Evolutionary conservation across 139 green algal species (phyloP).

Genomic region (Closterium sp.): DNA sequence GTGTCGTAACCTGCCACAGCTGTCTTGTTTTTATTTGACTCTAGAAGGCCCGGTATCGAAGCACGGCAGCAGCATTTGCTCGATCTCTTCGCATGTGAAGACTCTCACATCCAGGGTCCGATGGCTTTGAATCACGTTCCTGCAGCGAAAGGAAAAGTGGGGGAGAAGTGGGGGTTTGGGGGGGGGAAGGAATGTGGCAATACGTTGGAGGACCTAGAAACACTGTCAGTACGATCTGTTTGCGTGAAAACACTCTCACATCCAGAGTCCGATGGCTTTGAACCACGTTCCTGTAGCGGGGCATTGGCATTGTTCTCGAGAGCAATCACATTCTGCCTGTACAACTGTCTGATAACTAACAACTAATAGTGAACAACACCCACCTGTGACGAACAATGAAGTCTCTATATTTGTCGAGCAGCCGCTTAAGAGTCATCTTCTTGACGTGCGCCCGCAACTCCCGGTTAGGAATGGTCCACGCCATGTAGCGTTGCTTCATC

Average conservation of each 20-base stretch:
- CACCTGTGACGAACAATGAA: not conserved
- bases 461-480: not conserved
- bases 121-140: not conserved
- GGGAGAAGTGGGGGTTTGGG: too few relatives aligned
- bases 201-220: too few relatives aligned
- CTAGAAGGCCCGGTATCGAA: not conserved
- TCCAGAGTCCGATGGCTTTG: too few relatives aligned
- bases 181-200: too few relatives aligned
- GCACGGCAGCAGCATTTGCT: not conserved
- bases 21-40: not conserved
- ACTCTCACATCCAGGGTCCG: not conserved
- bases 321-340: too few relatives aligned
- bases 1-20: not conserved
- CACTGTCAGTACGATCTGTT: too few relatives aligned
- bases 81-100: not conserved
- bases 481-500: not conserved
- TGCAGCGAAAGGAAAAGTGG: too few relatives aligned
- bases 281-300: too few relatives aligned
- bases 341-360: too few relatives aligned
- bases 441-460: not conserved
- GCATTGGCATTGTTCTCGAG: too few relatives aligned
- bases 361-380: too few relatives aligned
- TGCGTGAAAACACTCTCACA: too few relatives aligned
- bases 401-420: not conserved
- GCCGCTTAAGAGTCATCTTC: not conserved